Conservation (phyloP, 352 stramenopile species). For the Peronospora farinosa region DNA sequence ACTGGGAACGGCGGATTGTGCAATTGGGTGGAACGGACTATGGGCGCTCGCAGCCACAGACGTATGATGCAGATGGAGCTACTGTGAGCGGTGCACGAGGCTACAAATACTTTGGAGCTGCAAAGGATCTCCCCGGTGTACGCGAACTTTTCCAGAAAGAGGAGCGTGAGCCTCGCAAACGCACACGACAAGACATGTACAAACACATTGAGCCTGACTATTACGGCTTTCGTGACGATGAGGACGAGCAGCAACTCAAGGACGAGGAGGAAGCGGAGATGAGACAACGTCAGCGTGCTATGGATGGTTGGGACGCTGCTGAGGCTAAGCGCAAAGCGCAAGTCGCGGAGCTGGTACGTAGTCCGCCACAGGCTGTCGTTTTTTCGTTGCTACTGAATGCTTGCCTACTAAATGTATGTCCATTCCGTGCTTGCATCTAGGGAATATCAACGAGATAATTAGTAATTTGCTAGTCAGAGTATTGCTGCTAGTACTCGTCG, state of each 20-base stretch:
- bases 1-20: conserved; percentile 85
- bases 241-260: conserved; percentile 47
- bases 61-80: conserved; percentile 67
- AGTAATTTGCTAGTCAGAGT: background rate
- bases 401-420: conserved; percentile 4
- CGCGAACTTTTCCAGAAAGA: conserved; percentile 91
- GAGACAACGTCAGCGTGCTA: conserved; percentile 39
- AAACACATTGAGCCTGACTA: conserved; percentile 87
- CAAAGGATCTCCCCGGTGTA: conserved; percentile 93
- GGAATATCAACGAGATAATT: conserved; percentile 3
- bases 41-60: conserved; percentile 64
- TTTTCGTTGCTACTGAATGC: background rate
- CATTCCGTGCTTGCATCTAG: background rate
- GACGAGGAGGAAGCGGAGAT: conserved; percentile 47
- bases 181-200: conserved; percentile 81
- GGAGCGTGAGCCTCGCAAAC: conserved; percentile 49
- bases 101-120: conserved; percentile 96
- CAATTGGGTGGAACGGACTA: conserved; percentile 90
- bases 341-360: conserved; percentile 33
- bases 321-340: conserved; percentile 37
- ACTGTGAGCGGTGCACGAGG: conserved; percentile 62
- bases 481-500: background rate
- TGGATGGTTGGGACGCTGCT: conserved; percentile 49
- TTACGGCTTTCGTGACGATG: conserved; percentile 67
- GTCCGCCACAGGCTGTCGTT: background rate